These are phyloP conservation scores for Talaromyces proteolyticus DNA, from an alignment of 495 filamentous ascomycete species.

Conservation along the genomic window DNA sequence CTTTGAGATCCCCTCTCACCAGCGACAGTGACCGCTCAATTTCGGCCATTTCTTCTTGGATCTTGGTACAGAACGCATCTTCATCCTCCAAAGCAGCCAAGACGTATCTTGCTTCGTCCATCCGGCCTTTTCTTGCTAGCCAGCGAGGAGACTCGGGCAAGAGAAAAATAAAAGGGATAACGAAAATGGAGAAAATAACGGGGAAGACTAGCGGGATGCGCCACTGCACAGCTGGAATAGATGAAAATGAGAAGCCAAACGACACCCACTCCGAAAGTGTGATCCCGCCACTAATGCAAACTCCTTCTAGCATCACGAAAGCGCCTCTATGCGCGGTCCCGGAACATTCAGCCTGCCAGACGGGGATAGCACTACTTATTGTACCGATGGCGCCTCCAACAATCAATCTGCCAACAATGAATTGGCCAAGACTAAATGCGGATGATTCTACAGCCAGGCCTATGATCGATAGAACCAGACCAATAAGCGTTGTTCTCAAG, in stretches of 20 bases:
- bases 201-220: slow-evolving; percentile 40
- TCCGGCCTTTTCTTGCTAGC: slow-evolving; percentile 24
- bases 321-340: slow-evolving; percentile 25
- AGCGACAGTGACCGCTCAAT: slow-evolving; percentile 9
- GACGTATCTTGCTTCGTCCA: slow-evolving; percentile 33
- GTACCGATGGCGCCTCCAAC: slow-evolving; percentile 31
- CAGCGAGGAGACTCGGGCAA: slow-evolving; percentile 33
- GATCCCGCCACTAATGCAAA: slow-evolving; percentile 26
- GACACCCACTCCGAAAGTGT: slow-evolving; percentile 8
- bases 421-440: slow-evolving; percentile 33
- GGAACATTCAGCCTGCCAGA: slow-evolving; percentile 36
- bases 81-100: slow-evolving; percentile 14
- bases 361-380: slow-evolving; percentile 28
- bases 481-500: slow-evolving; percentile 40
- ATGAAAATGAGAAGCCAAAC: slow-evolving; percentile 10
- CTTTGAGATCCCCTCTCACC: slow-evolving; percentile 11
- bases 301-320: slow-evolving; percentile 26
- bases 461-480: slow-evolving; percentile 39
- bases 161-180: slow-evolving; percentile 24
- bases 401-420: slow-evolving; percentile 35
- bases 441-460: slow-evolving; percentile 45
- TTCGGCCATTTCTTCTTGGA: too few species aligned
- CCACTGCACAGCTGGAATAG: slow-evolving; percentile 30
- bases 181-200: slow-evolving; percentile 38
- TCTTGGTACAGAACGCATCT: slow-evolving; percentile 11